These are phyloP conservation scores for Daldinia decipiens DNA, from an alignment of 495 filamentous ascomycete species.

Conservation along the genomic window DNA sequence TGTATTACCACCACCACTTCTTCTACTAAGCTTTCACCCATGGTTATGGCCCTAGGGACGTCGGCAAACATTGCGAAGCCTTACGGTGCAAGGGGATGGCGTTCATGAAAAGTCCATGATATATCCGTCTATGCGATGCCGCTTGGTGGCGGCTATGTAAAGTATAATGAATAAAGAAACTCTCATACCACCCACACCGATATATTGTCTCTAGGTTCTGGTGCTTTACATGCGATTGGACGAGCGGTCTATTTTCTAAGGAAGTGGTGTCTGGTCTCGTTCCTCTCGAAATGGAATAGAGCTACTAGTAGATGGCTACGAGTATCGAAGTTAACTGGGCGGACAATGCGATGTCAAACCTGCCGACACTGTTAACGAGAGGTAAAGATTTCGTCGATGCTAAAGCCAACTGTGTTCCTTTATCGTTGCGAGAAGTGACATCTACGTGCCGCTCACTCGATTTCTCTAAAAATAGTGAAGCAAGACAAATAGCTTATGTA, in stretches of 20 bases:
- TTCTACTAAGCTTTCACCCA: neutral
- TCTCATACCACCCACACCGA: slow-evolving; percentile 21
- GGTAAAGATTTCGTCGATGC: no score
- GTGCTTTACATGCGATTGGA: neutral
- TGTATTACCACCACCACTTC: slow-evolving; percentile 7
- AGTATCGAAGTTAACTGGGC: no score
- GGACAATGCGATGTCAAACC: no score
- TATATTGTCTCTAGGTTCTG: neutral
- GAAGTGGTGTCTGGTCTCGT: neutral
- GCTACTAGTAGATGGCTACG: no score
- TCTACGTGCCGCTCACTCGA: no score
- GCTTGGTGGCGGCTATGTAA: slow-evolving; percentile 21
- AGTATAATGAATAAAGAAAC: slow-evolving; percentile 32
- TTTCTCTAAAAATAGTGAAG: no score
- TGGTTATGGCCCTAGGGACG: neutral
- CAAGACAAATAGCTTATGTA: neutral
- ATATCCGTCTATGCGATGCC: slow-evolving; percentile 3
- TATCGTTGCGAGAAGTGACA: no score
- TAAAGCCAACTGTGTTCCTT: no score
- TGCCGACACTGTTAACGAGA: no score
- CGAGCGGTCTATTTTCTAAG: neutral
- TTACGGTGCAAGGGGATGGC: slow-evolving; percentile 17
- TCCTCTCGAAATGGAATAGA: no score
- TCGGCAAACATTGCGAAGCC: neutral
- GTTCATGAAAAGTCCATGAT: slow-evolving; percentile 5